A percentile compares a stretch with the other conserved stretches of the same genome.
Evolutionary conservation across 768 basidiomycete genomes (phyloP).

Genomic region (Hypholoma fasciculare): DNA sequence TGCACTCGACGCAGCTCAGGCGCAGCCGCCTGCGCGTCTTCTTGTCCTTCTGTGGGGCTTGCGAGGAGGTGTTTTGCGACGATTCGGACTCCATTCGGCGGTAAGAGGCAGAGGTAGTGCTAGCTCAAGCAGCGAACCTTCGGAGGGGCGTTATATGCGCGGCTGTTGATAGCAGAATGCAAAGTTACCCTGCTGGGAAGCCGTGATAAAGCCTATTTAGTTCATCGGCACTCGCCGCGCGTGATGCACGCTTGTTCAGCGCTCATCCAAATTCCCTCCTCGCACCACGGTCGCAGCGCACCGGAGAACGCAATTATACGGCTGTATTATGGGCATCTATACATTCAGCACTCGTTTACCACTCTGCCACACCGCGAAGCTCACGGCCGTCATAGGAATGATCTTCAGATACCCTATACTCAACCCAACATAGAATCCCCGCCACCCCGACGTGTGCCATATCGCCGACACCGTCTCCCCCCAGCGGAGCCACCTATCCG

Average conservation of each 20-base stretch:
- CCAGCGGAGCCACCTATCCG: slow-evolving; percentile 78
- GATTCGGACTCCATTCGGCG: slow-evolving; percentile 14
- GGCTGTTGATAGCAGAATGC: neutral
- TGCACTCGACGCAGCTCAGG: slow-evolving; percentile 56
- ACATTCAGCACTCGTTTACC: slow-evolving; percentile 56
- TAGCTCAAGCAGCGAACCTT: neutral
- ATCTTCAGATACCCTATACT: slow-evolving; percentile 93
- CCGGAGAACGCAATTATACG: neutral
- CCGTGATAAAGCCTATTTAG: neutral
- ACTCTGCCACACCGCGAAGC: slow-evolving; percentile 89
- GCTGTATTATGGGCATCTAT: neutral
- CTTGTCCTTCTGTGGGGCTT: slow-evolving; percentile 36
- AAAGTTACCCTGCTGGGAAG: neutral
- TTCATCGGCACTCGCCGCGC: neutral
- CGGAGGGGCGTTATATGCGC: neutral
- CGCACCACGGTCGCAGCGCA: neutral
- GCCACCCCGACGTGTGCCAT: slow-evolving; percentile 69
- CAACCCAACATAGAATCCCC: slow-evolving; percentile 91
- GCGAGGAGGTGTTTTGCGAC: slow-evolving; percentile 8
- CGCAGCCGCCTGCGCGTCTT: slow-evolving; percentile 50
- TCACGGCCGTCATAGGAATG: slow-evolving; percentile 94
- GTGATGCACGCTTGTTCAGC: neutral
- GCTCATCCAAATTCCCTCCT: no score
- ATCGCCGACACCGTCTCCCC: slow-evolving; percentile 73
- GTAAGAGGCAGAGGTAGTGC: neutral